Base-by-base conservation (phyloP, 2,329 filamentous ascomycete species). In the Paecilomyces fulvus region DNA sequence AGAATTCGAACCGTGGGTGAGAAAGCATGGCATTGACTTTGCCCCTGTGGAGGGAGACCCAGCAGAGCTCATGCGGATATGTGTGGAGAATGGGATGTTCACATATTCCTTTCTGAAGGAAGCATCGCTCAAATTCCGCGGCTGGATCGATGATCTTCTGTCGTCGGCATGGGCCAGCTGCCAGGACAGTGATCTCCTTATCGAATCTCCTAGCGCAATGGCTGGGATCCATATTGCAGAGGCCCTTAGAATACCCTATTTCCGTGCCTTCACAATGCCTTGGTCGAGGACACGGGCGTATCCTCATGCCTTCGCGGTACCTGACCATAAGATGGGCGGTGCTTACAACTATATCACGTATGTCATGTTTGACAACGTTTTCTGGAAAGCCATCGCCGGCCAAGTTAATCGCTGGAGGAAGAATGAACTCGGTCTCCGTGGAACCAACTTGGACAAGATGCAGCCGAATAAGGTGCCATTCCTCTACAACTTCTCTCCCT, bases 381-480 rank as follows among this genome's bases (percentile, higher is more conserved):
- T 97, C 73, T 99, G 94, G 94, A 91, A 90, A 68, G 88, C 90
- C 6, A 96, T 92, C 17, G 87, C 92, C 0, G 84, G 88, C 10
- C 94, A 97, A 71, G 83, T 99, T 68, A 99, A 99, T 72, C 82
- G 85, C 55, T 99, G 94, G 94, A 85, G 94, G 60, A 90, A 90
- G 70, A 88, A 85, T 61, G 83, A 86, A 23, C 80, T 99, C 4
- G 83, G 85, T 0, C 77, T 99, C 28, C 88, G 87, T 53, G 87
- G 85, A 60, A 99, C 94, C 1, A 90, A 79, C 57, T 77, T 96
- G 49, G 89, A 94, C 69, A 95, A 92, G 75, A 84, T 99, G 83
- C 91, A 96, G 74, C 87, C 89, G 1, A 96, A 96, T 77, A 95
- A 95, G 70, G 90, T 96, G n/a, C 94, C 94, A 0, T 99, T 99